Evolutionary conservation across 176 grass and related monocot species (phyloP).

Genomic region (Ensete glaucum): DNA sequence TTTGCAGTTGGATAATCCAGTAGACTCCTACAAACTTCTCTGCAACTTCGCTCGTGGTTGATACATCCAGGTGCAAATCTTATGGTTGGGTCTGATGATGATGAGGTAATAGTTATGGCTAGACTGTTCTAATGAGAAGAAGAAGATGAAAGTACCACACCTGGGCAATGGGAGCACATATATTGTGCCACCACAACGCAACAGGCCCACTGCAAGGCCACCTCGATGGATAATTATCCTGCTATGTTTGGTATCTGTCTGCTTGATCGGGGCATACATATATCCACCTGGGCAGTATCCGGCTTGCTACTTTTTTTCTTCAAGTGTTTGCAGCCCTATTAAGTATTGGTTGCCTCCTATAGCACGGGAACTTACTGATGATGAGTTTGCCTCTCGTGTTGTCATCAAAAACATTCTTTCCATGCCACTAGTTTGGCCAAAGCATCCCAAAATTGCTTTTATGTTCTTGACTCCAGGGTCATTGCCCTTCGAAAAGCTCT

Average conservation of each 20-base stretch:
- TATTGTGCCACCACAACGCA: constrained; percentile 42
- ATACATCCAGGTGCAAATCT: neutral
- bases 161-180: constrained; percentile 41
- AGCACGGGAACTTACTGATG: constrained; percentile 49
- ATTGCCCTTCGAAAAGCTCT: constrained; percentile 85
- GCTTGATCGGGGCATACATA: constrained; percentile 62
- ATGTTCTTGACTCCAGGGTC: constrained; percentile 95
- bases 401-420: constrained; percentile 65
- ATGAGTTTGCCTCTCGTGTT: constrained; percentile 58
- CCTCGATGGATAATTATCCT: constrained; percentile 93
- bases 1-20: neutral
- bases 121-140: constrained; percentile 4
- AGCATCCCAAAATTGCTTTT: constrained; percentile 78
- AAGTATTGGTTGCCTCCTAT: constrained; percentile 74
- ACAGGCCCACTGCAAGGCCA: constrained; percentile 43
- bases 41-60: neutral
- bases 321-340: constrained; percentile 55
- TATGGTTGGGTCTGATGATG: neutral
- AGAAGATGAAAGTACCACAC: constrained; percentile 27
- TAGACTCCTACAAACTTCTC: neutral
- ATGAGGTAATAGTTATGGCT: neutral
- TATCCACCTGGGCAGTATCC: constrained; percentile 66
- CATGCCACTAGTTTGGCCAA: constrained; percentile 45
- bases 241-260: constrained; percentile 60
- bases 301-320: constrained; percentile 69